Conservation (phyloP, 225 moss, liverwort and hornwort species). For the Physcomitrium patens region DNA sequence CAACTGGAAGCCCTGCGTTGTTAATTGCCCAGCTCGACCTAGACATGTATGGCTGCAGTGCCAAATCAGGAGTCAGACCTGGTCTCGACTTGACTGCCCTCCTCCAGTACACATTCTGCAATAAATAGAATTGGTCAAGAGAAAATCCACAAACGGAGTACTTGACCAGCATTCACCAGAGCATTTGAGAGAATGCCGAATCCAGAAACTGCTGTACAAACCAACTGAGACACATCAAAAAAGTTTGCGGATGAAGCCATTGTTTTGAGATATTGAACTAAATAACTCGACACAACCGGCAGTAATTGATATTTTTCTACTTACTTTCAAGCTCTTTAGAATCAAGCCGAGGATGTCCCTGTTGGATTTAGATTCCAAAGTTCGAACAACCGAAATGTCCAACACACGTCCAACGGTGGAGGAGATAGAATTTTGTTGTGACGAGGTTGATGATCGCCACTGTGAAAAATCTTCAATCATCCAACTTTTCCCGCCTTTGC, state of each 20-base stretch:
- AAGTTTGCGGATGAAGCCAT: too few relatives aligned
- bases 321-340: constrained; percentile 31
- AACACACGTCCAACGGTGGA: neutral
- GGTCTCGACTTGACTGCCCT: constrained; percentile 29
- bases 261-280: too few relatives aligned
- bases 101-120: constrained; percentile 35
- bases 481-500: constrained; percentile 30
- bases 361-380: constrained; percentile 29
- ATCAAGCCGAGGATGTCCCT: constrained; percentile 32
- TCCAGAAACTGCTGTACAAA: too few relatives aligned
- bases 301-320: neutral
- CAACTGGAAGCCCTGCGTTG: constrained; percentile 19
- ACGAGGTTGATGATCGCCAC: constrained; percentile 7
- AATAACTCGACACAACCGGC: too few relatives aligned
- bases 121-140: neutral
- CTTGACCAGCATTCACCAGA: too few relatives aligned
- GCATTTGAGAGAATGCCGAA: too few relatives aligned
- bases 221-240: too few relatives aligned
- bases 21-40: neutral
- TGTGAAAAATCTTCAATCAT: constrained; percentile 21
- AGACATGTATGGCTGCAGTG: constrained; percentile 12
- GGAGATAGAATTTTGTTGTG: neutral
- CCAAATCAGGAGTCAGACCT: constrained; percentile 25
- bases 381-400: constrained; percentile 5
- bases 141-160: too few relatives aligned